Base-by-base conservation (phyloP, 371 early-diverging fungal species). In the Mortierella sp. region DNA sequence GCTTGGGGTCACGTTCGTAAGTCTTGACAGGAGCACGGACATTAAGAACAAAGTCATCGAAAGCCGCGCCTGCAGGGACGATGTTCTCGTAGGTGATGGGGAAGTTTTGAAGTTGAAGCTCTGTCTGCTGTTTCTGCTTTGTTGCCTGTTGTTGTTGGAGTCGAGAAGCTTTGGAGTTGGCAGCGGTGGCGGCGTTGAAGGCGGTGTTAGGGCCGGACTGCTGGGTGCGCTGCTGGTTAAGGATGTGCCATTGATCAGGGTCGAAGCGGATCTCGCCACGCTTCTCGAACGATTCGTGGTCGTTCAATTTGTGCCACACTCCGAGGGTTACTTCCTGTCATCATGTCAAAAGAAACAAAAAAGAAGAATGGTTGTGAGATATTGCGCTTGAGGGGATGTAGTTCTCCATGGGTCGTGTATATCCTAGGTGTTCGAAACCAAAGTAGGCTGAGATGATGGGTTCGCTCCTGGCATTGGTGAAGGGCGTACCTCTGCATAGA, bases 211-310 rank as follows among this genome's bases (percentile, higher is more conserved):
- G 63, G 63, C 34, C 63, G 11, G 72, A 2, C 54, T 72, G 45
- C 31, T 83, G 83, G 14, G 52, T 50, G 38, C 71, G 76, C 19
- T 55, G 68, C 44, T 78, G 78, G 55, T 76, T 42, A 34, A 55
- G 70, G 31, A 34, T 47, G 77, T 70, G 34, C 85, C 81, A 84
- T 24, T 79, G 76, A 0, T 84, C 85, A 2, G 75, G 73, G 55
- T 84, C 80, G 31, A 81, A 70, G 42, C 74, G 74, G 72, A 84
- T 84, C 80, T 84, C 85, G 48, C 85, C 85, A 42, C 85, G 81
- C 68, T 81, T 84, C 70, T 84, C 85, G 63, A 79, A 84, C n/a
- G 81, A 73, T 34, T 81, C 81, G 75, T 79, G 81, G 47, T 81
- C 85, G 47, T 80, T 84, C 71, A 84, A 24, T 54, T 84, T 84